phyloP scores from a whole-genome alignment of 305 asterid genomes.

The Caryopteris hybrid region DNA sequence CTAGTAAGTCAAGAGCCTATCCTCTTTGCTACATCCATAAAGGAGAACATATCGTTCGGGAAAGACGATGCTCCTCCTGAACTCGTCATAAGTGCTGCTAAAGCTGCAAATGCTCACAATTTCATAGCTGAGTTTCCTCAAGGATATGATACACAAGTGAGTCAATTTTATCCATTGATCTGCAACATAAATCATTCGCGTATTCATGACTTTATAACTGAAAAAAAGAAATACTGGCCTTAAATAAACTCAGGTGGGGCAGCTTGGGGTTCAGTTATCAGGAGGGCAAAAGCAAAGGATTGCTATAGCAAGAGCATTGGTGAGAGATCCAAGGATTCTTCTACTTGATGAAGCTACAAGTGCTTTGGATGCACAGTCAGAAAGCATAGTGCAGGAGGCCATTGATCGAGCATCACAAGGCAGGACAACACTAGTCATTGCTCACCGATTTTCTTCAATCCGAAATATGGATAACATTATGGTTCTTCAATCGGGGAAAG shows the following conservation, averaged over 20 bases:
- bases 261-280: conserved; percentile 59
- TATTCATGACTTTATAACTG: neutral
- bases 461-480: conserved; percentile 38
- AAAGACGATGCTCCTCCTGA: conserved; percentile 49
- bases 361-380: conserved; percentile 56
- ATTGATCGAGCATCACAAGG: conserved; percentile 47
- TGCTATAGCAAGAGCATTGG: conserved; percentile 64
- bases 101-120: conserved; percentile 58
- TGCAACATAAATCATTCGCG: neutral
- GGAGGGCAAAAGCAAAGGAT: conserved; percentile 69
- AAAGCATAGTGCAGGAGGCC: conserved; percentile 59
- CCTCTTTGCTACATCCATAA: conserved; percentile 59
- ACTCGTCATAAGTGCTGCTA: conserved; percentile 38
- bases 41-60: conserved; percentile 55
- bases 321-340: conserved; percentile 51
- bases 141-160: conserved; percentile 61
- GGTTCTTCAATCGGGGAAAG: conserved; percentile 54
- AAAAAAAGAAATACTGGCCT: too few species aligned
- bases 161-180: neutral
- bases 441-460: conserved; percentile 57
- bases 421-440: conserved; percentile 48
- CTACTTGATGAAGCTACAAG: conserved; percentile 74
- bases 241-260: conserved; percentile 55
- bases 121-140: conserved; percentile 47
- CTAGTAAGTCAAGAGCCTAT: conserved; percentile 64